A percentile compares a stretch with the other conserved stretches of the same genome.
Conservation (phyloP, 768 basidiomycete species). For the Chalciporus pseudorubinellus region DNA sequence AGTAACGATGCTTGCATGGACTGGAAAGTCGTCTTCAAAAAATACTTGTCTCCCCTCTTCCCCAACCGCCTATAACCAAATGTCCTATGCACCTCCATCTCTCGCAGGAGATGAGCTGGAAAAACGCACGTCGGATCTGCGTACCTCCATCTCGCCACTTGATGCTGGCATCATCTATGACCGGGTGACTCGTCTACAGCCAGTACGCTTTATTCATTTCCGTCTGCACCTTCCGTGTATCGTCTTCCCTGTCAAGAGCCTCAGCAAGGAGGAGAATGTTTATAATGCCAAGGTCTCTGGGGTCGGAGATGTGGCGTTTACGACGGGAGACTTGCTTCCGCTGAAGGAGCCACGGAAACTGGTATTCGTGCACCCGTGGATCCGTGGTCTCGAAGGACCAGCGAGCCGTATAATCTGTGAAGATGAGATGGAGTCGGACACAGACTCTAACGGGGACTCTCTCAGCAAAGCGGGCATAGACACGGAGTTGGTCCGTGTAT, state of each 20-base stretch:
- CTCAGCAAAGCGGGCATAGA: constrained; percentile 5
- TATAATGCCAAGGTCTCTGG: constrained; percentile 7
- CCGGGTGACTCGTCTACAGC: not conserved
- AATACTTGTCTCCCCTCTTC: not conserved
- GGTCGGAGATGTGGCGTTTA: constrained; percentile 9
- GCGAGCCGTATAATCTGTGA: constrained; percentile 1
- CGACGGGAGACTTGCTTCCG: constrained; percentile 3
- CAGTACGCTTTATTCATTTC: not conserved
- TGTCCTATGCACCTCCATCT: not conserved
- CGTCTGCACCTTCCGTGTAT: constrained; percentile 2
- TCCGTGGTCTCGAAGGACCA: not conserved
- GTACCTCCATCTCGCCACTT: not conserved
- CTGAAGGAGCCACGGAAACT: constrained; percentile 5
- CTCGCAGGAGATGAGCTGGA: not conserved
- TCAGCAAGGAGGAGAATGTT: not conserved
- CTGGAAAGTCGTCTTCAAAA: not conserved
- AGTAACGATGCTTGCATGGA: not conserved
- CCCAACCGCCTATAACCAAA: not conserved
- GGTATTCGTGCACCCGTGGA: constrained; percentile 13
- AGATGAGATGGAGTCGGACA: constrained; percentile 7
- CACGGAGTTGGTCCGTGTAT: not conserved
- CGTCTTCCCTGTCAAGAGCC: constrained; percentile 8
- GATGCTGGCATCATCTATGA: not conserved
- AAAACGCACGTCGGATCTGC: not conserved
- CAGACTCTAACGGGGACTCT: constrained; percentile 4